Evolutionary conservation across 352 stramenopile species (phyloP), one percentile per base, ranked within the genome.

Genomic region (Phytophthora podocarpi): DNA sequence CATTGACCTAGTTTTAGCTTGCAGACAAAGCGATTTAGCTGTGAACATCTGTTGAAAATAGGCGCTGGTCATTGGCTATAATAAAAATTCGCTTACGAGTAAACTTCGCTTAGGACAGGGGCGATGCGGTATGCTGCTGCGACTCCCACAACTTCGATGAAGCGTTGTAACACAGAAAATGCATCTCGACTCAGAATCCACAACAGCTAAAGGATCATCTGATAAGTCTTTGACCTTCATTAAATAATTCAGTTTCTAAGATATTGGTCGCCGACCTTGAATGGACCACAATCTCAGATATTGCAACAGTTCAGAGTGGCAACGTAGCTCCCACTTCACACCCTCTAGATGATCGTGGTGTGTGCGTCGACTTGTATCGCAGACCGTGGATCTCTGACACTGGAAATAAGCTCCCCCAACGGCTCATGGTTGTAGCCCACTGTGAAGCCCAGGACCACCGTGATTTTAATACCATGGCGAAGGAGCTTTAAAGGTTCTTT

Each of bases 401-500:
- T 48, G 48, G 13, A 12, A n/a, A 41, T 6, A 32, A 54, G 1
- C 34, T 54, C 1, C 6, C 47, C 2, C 41, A 27, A 36, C 53
- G 41, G 1, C 21, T 61, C 0, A 46, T 51, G 27, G 20, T 45
- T 8, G 23, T 60, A 8, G 52, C 21, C 2, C 52, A 60, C 23
- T 61, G 53, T 34, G 53, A 24, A 12, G 15, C 1, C 13, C 31
- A 53, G 8, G 32, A 28, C 3, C 51, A 51, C 24, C 39, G 51
- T 15, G 41, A 16, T 1, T n/a, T 60, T 1, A 45, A 39, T 3
- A 31, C 23, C 3, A 52, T 60, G 52, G 16, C 40, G 11, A 20
- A 60, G 4, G 18, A 51, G 11, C 27, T n/a, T 49, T 4, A 16
- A 41, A 23, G 24, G 8, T 1, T 26, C 15, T 24, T 35, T 48